Evolutionary conservation across 129 eudicot genomes (phyloP), one percentile per base, ranked within the genome.

Genomic region (Flaveria robusta): DNA sequence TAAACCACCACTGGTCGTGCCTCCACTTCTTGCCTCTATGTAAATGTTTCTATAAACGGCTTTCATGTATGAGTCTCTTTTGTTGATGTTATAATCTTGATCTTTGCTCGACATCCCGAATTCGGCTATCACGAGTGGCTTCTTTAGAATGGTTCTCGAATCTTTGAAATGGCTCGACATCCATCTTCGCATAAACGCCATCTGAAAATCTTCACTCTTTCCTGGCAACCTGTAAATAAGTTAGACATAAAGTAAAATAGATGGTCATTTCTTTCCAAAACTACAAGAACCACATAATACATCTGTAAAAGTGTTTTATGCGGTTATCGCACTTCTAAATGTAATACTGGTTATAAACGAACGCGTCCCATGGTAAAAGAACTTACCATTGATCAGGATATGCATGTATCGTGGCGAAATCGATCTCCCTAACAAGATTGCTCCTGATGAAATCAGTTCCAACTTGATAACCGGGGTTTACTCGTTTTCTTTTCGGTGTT

Each of bases 391-490:
- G 75, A 79, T 86, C 88, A 52, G 93, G 87, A 69, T 88, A 88
- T 42, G 91, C 88, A 66, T 91, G 93, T 50, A 88, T 85, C 34
- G 97, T 88, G n/a, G 91, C 82, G 24, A 91, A 88, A 77, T 91
- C 97, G 9, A 91, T 88, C 45, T 83, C 93, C 42, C 11, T 82
- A 43, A 88, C 49, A 8, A 88, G 89, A 70, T 90, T 73, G 82
- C 83, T 91, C 42, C 81, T 76, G 10, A 91, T 83, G 70, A 86
- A 91, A 85, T 91, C 94, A 9, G 93, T 91, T 34, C 91, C 94
- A 5, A 91, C 97, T 86, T 88, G 90, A 63, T 86, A 88, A 49
- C 89, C 89, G 0, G 94, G 94, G 76, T 91, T 88, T n/a, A 76
- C 50, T 66, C 85, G 87, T 63, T 88, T 91, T 45, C 86, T 77